Conservation (phyloP, 2,329 filamentous ascomycete species). For the Pseudogymnoascus verrucosus region DNA sequence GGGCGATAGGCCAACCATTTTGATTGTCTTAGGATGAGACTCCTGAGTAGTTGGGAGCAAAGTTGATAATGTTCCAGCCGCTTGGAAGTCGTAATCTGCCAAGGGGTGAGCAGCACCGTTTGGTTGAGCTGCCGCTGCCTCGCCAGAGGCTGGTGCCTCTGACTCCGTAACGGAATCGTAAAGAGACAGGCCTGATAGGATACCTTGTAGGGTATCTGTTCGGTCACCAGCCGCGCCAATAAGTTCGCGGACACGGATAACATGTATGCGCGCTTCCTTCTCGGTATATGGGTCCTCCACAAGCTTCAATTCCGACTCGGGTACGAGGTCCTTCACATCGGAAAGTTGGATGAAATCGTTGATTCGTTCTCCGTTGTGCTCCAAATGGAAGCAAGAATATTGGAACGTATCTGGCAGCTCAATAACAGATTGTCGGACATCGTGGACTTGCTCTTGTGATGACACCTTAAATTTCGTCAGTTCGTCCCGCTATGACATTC, state of each 20-base stretch:
- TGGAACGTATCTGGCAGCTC: conserved; percentile 89
- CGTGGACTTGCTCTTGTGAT: conserved; percentile 91
- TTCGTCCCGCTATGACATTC: conserved; percentile 21
- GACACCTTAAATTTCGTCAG: conserved; percentile 53
- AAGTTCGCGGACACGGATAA: conserved; percentile 83
- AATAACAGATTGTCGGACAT: conserved; percentile 93
- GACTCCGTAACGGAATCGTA: conserved; percentile 65
- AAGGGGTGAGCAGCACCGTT: conserved; percentile 45
- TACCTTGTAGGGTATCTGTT: conserved; percentile 77
- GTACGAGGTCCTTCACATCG: conserved; percentile 71
- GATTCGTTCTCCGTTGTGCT: conserved; percentile 79
- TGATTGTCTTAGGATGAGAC: conserved; percentile 79
- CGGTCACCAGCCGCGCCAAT: conserved; percentile 87
- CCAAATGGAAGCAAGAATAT: conserved; percentile 97
- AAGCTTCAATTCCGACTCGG: conserved; percentile 70
- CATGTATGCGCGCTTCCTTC: conserved; percentile 92
- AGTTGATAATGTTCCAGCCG: conserved; percentile 57
- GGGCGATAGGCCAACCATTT: conserved; percentile 76
- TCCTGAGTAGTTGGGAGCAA: conserved; percentile 62
- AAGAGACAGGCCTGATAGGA: conserved; percentile 76
- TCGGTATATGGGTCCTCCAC: conserved; percentile 96
- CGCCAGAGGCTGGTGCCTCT: conserved; percentile 25
- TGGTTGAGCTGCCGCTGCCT: conserved; percentile 31
- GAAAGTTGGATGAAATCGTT: conserved; percentile 93
- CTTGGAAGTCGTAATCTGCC: conserved; percentile 69